These are phyloP conservation scores for Wallemia mellicola DNA, from an alignment of 1,284 basidiomycete genomes.

Conservation along the genomic window DNA sequence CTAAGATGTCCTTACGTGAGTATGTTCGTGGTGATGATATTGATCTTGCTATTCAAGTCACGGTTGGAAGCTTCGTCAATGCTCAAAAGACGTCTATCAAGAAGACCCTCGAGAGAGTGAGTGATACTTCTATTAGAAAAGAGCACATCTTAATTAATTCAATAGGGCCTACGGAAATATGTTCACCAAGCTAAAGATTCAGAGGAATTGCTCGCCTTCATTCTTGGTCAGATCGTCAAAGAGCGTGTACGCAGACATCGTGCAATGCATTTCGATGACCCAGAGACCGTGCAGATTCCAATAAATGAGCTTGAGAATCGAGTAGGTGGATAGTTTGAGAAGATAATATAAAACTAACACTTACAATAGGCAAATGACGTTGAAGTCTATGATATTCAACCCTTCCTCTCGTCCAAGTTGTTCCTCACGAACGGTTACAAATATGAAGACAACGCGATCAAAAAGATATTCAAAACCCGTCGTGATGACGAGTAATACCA, in stretches of 20 bases:
- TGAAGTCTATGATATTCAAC: constrained; percentile 65
- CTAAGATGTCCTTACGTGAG: constrained; percentile 92
- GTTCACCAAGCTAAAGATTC: constrained; percentile 76
- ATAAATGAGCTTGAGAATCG: constrained; percentile 49
- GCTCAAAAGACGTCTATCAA: constrained; percentile 97
- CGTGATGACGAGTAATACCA: neutral
- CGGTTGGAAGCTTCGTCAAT: constrained; percentile 74
- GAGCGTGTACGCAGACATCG: constrained; percentile 67
- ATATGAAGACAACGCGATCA: constrained; percentile 8
- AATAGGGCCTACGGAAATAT: constrained; percentile 81
- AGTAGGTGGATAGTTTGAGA: constrained; percentile 20
- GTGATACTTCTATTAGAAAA: constrained; percentile 12
- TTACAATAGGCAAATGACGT: constrained; percentile 50
- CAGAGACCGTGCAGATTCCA: constrained; percentile 40
- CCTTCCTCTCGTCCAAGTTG: constrained; percentile 57
- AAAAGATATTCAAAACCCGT: constrained; percentile 6
- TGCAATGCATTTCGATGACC: constrained; percentile 40
- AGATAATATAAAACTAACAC: constrained; percentile 3
- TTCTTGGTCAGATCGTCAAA: constrained; percentile 80
- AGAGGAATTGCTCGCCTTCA: constrained; percentile 78
- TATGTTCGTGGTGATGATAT: constrained; percentile 90
- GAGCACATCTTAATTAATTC: neutral
- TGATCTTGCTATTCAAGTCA: constrained; percentile 83
- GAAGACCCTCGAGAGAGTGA: constrained; percentile 73
- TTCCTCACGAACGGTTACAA: constrained; percentile 78